These are phyloP conservation scores for Calonectria leucothoes DNA, from an alignment of 2,329 filamentous ascomycete species.

Conservation along the genomic window DNA sequence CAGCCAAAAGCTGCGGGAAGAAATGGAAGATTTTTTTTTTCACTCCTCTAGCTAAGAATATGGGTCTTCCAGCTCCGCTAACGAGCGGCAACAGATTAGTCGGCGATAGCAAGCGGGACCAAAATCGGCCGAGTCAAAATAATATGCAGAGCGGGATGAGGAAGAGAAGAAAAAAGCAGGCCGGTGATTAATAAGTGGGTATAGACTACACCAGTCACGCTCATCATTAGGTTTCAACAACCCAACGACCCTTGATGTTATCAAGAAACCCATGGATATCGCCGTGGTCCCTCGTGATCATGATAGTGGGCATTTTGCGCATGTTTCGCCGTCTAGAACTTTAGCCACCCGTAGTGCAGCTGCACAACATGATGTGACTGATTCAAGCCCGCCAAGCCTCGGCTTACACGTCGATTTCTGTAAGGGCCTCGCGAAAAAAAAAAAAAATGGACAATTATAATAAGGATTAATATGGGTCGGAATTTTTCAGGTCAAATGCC, in stretches of 20 bases:
- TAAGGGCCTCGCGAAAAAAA: neutral
- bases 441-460: neutral
- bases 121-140: conserved; percentile 28
- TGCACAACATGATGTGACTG: conserved; percentile 11
- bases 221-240: conserved; percentile 16
- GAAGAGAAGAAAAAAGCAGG: conserved; percentile 22
- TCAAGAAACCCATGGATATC: neutral
- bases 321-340: neutral
- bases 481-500: conserved; percentile 30
- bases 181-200: conserved; percentile 26
- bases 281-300: neutral
- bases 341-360: conserved; percentile 3
- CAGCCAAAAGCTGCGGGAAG: conserved; percentile 10
- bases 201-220: conserved; percentile 1
- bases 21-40: conserved; percentile 10
- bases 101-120: neutral
- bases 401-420: neutral
- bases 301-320: neutral
- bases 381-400: neutral
- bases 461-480: conserved; percentile 4
- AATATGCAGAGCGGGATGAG: conserved; percentile 21
- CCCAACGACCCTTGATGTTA: conserved; percentile 1
- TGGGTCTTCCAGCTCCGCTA: neutral
- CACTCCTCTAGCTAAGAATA: neutral
- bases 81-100: neutral